A percentile compares a stretch with the other conserved stretches of the same genome.
phyloP scores from a whole-genome alignment of 371 early-diverging fungal genomes.

The Actinomortierella wolfii region DNA sequence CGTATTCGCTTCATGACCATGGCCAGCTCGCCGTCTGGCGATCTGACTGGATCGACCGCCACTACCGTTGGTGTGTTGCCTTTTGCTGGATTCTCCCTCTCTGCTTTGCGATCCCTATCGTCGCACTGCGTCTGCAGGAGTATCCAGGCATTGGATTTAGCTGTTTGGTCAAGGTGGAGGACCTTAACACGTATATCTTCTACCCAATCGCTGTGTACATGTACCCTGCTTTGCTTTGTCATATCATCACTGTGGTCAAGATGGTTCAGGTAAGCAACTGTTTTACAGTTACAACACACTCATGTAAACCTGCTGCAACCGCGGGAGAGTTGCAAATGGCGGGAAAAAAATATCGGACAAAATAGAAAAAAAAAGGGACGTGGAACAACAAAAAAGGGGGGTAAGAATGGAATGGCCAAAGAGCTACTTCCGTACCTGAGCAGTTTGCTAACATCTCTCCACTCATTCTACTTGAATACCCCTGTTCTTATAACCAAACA shows the following conservation, averaged over 20 bases:
- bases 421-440: too few species aligned
- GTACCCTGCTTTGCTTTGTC: constrained; percentile 45
- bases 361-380: not conserved
- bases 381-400: not conserved
- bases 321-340: too few species aligned
- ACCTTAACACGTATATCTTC: constrained; percentile 49
- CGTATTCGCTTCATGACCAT: too few species aligned
- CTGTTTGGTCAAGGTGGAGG: constrained; percentile 33
- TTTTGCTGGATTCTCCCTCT: constrained; percentile 53
- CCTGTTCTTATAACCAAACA: too few species aligned
- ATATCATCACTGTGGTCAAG: constrained; percentile 47
- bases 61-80: constrained; percentile 46
- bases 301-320: not conserved
- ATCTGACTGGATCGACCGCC: constrained; percentile 48
- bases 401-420: too few species aligned
- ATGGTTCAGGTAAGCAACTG: constrained; percentile 38
- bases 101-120: constrained; percentile 46
- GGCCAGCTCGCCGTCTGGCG: constrained; percentile 52
- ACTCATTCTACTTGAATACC: too few species aligned
- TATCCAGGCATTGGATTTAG: constrained; percentile 49
- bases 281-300: not conserved
- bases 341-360: not conserved
- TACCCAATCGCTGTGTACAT: constrained; percentile 47
- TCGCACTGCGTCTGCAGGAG: constrained; percentile 36
- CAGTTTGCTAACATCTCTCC: too few species aligned